These are phyloP conservation scores for Azolla pinnata DNA, from an alignment of 75 land plant species.

Conservation along the genomic window DNA sequence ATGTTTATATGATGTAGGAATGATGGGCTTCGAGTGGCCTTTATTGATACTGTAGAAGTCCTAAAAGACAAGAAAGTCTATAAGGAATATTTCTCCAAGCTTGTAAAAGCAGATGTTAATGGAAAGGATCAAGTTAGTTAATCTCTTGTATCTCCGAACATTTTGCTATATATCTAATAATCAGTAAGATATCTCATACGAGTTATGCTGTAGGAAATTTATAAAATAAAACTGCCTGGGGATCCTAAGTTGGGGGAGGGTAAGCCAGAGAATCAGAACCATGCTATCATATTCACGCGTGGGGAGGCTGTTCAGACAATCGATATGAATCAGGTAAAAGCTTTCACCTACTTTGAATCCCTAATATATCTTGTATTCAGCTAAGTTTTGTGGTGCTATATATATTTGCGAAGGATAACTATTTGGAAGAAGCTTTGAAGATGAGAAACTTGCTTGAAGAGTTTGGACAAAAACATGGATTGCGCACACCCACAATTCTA, in stretches of 20 bases:
- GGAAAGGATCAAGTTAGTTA: conserved; percentile 79
- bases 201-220: conserved; percentile 49
- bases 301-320: conserved; percentile 86
- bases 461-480: conserved; percentile 51
- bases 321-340: conserved; percentile 84
- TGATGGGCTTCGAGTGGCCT: conserved; percentile 89
- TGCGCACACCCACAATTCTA: conserved; percentile 62
- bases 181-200: too few relatives aligned
- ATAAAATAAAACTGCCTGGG: conserved; percentile 77
- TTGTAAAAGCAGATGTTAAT: conserved; percentile 80
- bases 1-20: conserved; percentile 36
- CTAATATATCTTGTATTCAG: neutral
- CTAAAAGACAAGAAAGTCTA: conserved; percentile 51
- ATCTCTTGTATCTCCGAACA: too few relatives aligned
- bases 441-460: conserved; percentile 96
- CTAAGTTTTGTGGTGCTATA: too few relatives aligned
- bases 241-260: conserved; percentile 76
- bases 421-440: conserved; percentile 94
- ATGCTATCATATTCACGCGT: conserved; percentile 84
- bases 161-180: too few relatives aligned
- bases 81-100: conserved; percentile 82
- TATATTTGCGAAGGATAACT: conserved; percentile 90
- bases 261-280: conserved; percentile 88
- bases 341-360: neutral
- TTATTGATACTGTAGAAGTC: conserved; percentile 78